Base-by-base conservation (phyloP, 2,329 filamentous ascomycete species). In the Microsporum canis region DNA sequence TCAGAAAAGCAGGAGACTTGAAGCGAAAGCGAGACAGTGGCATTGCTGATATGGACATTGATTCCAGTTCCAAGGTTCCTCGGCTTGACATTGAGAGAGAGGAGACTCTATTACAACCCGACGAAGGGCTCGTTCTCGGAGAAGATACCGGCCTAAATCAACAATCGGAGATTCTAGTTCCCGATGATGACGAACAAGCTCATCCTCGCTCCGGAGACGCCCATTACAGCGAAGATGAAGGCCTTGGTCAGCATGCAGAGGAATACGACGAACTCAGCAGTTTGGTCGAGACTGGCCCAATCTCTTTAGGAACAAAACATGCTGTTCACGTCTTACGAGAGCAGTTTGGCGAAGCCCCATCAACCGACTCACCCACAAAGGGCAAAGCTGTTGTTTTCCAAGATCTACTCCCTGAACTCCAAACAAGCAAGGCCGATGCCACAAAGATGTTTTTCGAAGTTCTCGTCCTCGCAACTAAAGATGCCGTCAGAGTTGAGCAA, bases 391-490 rank as follows among this genome's bases (percentile, higher is more conserved):
- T 95, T 2, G 80, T 95, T 2, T 96, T 99, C 80, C 92, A 96
- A 69, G 88, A 95, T 62, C 81, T 99, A 56, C 82, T 96, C 38
- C 94, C 94, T 0, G 89, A 95, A 75, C 77, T 81, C 65, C 83
- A 82, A 63, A 92, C 92, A 0, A 90, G 83, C 66, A 89, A 89
- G 73, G 88, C 88, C 6, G 94, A 97, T 69, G 94, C 94, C 0
- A 99, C 94, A 49, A 96, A 96, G 81, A 96, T 99, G 91, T 99
- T 99, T 78, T 99, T 99, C 69, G 94, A 99, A 76, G 87, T 94
- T 60, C 80, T 99, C 29, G 94, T 99, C 2, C 81, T 99, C 55
- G 94, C 92, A 3, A 99, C 94, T 47, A 99, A 99, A 77, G 94
- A 99, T 72, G 94, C 94, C 33, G 88, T 99, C 76, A 96, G 96